phyloP scores from a whole-genome alignment of 495 filamentous ascomycete genomes.

The Tuber calosporum region DNA sequence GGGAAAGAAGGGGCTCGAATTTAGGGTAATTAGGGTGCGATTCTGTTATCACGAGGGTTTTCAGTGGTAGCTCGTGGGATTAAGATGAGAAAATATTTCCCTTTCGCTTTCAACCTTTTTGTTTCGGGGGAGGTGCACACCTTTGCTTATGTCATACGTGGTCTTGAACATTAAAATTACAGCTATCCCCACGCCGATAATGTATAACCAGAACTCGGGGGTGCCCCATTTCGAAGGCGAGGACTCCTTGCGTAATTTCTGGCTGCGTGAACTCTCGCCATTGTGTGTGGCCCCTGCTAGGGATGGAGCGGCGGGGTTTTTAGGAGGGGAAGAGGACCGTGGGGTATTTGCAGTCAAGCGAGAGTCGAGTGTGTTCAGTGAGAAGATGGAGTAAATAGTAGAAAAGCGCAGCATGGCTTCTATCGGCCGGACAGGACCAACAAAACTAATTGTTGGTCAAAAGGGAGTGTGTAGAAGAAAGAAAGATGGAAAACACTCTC shows the following conservation, averaged over 20 bases:
- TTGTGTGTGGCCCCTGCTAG: conserved; percentile 29
- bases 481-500: not conserved
- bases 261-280: conserved; percentile 45
- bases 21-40: conserved; percentile 72
- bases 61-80: not conserved
- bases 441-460: not conserved
- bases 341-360: conserved; percentile 59
- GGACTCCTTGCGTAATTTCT: conserved; percentile 46
- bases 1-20: conserved; percentile 61
- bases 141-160: conserved; percentile 75
- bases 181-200: conserved; percentile 57
- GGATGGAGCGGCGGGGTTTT: conserved; percentile 38
- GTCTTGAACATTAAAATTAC: conserved; percentile 89
- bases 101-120: not conserved
- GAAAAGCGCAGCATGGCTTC: conserved; percentile 45
- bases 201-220: conserved; percentile 79
- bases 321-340: conserved; percentile 55
- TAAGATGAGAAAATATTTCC: not conserved
- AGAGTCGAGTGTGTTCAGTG: conserved; percentile 87
- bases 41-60: conserved; percentile 48
- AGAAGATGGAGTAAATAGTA: conserved; percentile 57
- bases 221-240: conserved; percentile 71
- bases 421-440: not conserved
- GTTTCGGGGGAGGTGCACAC: conserved; percentile 46
- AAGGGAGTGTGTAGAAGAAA: not conserved